phyloP scores from a whole-genome alignment of 371 early-diverging fungal species.

The Entomophthora muscae region DNA sequence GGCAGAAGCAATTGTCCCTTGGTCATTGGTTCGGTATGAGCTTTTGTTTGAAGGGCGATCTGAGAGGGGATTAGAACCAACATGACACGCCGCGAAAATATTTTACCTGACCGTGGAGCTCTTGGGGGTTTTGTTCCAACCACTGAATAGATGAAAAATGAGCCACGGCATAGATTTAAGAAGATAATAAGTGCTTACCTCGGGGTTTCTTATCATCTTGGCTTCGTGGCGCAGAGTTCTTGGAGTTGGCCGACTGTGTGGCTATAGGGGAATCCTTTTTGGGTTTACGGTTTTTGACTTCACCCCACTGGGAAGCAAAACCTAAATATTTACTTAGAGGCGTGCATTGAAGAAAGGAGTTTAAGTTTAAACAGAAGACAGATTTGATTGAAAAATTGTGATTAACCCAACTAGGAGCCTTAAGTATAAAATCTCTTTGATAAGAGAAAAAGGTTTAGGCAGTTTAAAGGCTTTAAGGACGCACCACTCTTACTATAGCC shows the following conservation, averaged over 20 bases:
- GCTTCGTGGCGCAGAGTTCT: neutral
- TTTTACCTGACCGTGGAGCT: neutral
- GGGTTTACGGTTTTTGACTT: constrained; percentile 69
- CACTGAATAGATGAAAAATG: neutral
- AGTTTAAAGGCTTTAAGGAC: too few relatives aligned
- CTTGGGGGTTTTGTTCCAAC: neutral
- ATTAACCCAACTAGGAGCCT: too few relatives aligned
- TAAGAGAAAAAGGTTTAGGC: too few relatives aligned
- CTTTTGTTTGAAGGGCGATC: neutral
- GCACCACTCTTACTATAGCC: too few relatives aligned
- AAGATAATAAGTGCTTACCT: neutral
- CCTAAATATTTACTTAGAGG: constrained; percentile 26
- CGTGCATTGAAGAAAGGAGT: neutral
- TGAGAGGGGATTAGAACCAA: neutral
- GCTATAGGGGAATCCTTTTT: constrained; percentile 10
- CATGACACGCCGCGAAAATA: neutral
- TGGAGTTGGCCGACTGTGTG: neutral
- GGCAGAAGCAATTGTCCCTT: neutral
- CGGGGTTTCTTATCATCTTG: neutral
- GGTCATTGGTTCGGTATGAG: neutral
- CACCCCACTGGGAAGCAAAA: constrained; percentile 73
- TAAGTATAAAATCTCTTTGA: too few relatives aligned
- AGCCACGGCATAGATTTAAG: too few relatives aligned
- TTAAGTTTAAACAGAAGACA: too few relatives aligned
- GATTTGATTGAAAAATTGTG: too few relatives aligned